These are phyloP conservation scores for Talaromyces sp. DNA, from an alignment of 2,329 filamentous ascomycete species.

Conservation along the genomic window DNA sequence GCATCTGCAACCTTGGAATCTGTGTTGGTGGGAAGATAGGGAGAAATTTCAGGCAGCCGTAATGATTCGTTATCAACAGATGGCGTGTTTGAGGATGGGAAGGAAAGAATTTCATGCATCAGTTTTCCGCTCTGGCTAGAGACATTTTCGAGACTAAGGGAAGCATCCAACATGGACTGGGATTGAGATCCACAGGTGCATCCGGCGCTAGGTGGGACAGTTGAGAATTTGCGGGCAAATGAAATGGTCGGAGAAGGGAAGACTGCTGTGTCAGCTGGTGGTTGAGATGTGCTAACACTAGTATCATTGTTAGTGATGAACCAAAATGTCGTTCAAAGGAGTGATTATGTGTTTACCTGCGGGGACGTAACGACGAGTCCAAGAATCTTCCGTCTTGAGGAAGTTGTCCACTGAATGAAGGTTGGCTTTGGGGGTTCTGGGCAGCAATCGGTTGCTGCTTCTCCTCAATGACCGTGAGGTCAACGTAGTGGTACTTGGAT, in stretches of 20 bases:
- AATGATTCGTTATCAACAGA: constrained; percentile 64
- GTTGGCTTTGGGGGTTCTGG: constrained; percentile 20
- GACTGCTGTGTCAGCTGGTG: constrained; percentile 31
- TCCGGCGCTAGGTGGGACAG: constrained; percentile 15
- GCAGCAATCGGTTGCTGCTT: constrained; percentile 31
- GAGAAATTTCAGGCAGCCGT: constrained; percentile 76
- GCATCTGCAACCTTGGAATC: constrained; percentile 84
- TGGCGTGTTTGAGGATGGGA: constrained; percentile 27
- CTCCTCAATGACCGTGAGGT: constrained; percentile 43
- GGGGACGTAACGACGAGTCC: constrained; percentile 22
- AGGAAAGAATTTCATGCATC: constrained; percentile 36
- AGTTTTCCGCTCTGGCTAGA: constrained; percentile 31
- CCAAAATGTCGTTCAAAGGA: background rate
- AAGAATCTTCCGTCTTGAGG: constrained; percentile 18
- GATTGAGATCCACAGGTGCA: constrained; percentile 27
- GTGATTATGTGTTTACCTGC: constrained; percentile 19
- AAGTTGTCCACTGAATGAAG: constrained; percentile 15
- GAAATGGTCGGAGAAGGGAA: constrained; percentile 36
- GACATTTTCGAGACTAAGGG: constrained; percentile 32
- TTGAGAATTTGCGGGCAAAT: constrained; percentile 26
- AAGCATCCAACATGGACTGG: constrained; percentile 22
- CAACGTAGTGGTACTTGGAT: constrained; percentile 91
- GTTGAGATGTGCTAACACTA: constrained; percentile 27
- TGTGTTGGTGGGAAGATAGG: constrained; percentile 73
- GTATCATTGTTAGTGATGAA: background rate